A percentile compares a stretch with the other conserved stretches of the same genome.
Conservation (phyloP, 2,329 filamentous ascomycete genomes). For the Elsinoe ampelina region DNA sequence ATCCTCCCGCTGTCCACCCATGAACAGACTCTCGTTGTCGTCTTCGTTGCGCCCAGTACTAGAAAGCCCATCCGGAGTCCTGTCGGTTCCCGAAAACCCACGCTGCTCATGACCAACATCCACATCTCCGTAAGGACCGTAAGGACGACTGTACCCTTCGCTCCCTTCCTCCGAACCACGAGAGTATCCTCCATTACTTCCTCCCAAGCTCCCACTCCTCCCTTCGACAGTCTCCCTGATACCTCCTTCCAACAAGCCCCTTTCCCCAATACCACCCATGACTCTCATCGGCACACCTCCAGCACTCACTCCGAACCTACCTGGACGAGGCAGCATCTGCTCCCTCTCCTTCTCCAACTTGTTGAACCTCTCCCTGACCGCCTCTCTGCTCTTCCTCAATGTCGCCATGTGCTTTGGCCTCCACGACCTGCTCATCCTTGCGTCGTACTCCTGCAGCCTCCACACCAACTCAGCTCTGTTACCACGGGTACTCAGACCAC, state of each 20-base stretch:
- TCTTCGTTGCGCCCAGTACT: background rate
- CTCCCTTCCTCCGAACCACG: background rate
- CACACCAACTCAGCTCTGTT: conserved; percentile 21
- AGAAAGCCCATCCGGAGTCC: background rate
- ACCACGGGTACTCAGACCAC: conserved; percentile 21
- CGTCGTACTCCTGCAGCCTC: conserved; percentile 23
- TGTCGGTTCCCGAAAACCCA: background rate
- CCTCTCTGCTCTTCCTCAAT: conserved; percentile 3
- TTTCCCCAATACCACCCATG: background rate
- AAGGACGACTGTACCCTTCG: background rate
- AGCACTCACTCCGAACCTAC: background rate
- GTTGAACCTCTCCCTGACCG: background rate
- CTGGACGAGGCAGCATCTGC: background rate
- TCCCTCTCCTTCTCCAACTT: background rate
- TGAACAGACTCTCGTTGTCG: background rate
- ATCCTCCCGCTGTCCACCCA: background rate
- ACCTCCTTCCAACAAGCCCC: background rate
- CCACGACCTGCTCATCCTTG: conserved; percentile 13
- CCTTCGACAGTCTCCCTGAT: background rate
- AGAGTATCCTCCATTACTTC: background rate
- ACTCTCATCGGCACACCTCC: background rate
- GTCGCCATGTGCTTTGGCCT: conserved; percentile 10
- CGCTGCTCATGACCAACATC: background rate
- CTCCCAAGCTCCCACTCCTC: background rate
- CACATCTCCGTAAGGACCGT: background rate